A percentile compares a stretch with the other conserved stretches of the same genome.
Conservation (phyloP, 768 basidiomycete genomes). For the Hemileccinum rubropunctum region DNA sequence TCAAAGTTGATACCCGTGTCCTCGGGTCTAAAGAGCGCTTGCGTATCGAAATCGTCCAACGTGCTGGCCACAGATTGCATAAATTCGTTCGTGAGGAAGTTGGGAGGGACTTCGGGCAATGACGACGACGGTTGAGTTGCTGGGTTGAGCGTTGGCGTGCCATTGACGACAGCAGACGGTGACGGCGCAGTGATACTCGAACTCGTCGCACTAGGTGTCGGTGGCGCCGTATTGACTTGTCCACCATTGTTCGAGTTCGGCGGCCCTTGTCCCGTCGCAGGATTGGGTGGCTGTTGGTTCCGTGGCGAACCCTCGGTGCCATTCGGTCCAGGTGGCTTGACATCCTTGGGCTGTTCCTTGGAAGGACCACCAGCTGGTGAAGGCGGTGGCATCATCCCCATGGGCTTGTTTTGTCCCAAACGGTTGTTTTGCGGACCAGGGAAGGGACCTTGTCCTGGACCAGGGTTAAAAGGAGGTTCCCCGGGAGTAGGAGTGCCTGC, state of each 20-base stretch:
- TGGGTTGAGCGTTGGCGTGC: slow-evolving; percentile 29
- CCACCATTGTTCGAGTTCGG: slow-evolving; percentile 13
- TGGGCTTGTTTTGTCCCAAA: slow-evolving; percentile 33
- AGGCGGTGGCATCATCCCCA: slow-evolving; percentile 51
- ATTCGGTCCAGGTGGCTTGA: slow-evolving; percentile 28
- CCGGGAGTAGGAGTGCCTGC: slow-evolving; percentile 44
- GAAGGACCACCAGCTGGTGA: slow-evolving; percentile 41
- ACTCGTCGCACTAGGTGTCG: slow-evolving; percentile 34
- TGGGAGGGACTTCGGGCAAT: slow-evolving; percentile 26
- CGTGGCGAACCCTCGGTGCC: slow-evolving; percentile 43
- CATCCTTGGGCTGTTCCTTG: slow-evolving; percentile 34
- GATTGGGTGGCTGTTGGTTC: slow-evolving; percentile 33
- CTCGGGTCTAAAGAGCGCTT: slow-evolving; percentile 41
- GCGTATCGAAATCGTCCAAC: slow-evolving; percentile 39
- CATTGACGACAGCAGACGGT: slow-evolving; percentile 34
- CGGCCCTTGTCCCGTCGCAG: slow-evolving; percentile 25
- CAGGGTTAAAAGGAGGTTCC: slow-evolving; percentile 41
- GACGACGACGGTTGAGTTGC: slow-evolving; percentile 25
- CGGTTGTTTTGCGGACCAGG: slow-evolving; percentile 32
- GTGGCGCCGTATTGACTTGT: slow-evolving; percentile 35
- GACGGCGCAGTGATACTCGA: slow-evolving; percentile 38
- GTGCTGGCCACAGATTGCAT: slow-evolving; percentile 41
- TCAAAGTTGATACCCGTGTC: slow-evolving; percentile 59
- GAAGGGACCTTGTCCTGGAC: slow-evolving; percentile 34
- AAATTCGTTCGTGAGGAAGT: slow-evolving; percentile 37